These are phyloP conservation scores for Gomphus bonarii DNA, from an alignment of 1,284 basidiomycete species.

Conservation along the genomic window DNA sequence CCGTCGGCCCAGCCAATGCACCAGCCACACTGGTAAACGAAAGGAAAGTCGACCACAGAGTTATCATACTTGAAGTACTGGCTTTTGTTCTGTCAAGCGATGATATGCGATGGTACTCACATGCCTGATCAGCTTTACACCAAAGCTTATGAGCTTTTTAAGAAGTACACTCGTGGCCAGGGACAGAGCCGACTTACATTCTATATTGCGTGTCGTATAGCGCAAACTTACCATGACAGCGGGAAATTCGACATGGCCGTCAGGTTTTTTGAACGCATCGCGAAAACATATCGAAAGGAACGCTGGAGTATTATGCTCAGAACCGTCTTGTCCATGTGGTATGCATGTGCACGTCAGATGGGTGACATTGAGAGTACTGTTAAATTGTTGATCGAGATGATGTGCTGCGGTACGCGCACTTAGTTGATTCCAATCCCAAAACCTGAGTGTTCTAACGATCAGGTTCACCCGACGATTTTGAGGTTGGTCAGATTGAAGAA, in stretches of 20 bases:
- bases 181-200: conserved; percentile 61
- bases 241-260: conserved; percentile 79
- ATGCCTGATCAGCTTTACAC: conserved; percentile 62
- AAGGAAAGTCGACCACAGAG: conserved; percentile 80
- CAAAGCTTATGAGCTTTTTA: conserved; percentile 84
- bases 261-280: conserved; percentile 85
- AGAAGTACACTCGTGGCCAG: conserved; percentile 49
- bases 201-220: conserved; percentile 80
- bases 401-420: conserved; percentile 52
- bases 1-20: conserved; percentile 21
- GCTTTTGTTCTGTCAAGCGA: background rate
- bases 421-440: background rate
- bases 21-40: conserved; percentile 60
- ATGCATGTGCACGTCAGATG: conserved; percentile 65
- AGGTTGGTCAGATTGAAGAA: conserved; percentile 32
- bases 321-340: conserved; percentile 68
- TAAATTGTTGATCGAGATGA: conserved; percentile 68
- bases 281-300: conserved; percentile 74
- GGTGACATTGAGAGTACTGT: conserved; percentile 70
- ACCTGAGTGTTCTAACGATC: conserved; percentile 11
- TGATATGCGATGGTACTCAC: background rate
- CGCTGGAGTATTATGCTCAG: conserved; percentile 64
- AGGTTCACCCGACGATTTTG: conserved; percentile 25
- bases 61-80: conserved; percentile 70
- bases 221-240: conserved; percentile 67